A percentile compares a stretch with the other conserved stretches of the same genome.
Conservation (phyloP, 139 green algal species). For the Chlamydomonas sp. region DNA sequence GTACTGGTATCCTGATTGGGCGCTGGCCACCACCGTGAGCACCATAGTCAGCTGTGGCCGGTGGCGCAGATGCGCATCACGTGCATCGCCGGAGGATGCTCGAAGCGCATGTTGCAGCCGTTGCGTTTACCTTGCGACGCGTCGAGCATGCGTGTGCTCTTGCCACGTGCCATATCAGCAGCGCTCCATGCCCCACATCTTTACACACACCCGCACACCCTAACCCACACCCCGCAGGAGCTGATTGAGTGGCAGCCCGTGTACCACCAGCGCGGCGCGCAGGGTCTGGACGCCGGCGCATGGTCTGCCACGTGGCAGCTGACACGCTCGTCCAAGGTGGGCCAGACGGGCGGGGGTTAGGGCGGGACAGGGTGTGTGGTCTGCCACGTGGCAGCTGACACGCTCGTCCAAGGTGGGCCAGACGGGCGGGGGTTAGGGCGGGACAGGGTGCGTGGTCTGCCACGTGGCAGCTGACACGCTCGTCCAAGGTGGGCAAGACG, state of each 20-base stretch:
- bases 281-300: constrained; percentile 58
- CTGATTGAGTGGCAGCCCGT: constrained; percentile 96
- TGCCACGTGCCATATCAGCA: neutral
- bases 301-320: constrained; percentile 83
- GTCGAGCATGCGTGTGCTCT: too few species aligned
- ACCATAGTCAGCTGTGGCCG: too few species aligned
- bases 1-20: neutral
- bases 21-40: too few species aligned
- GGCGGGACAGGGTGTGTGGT: constrained; percentile 58
- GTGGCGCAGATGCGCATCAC: too few species aligned
- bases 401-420: constrained; percentile 64
- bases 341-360: constrained; percentile 49
- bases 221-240: constrained; percentile 59
- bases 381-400: constrained; percentile 68
- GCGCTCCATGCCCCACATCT: neutral
- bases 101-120: too few species aligned
- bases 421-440: neutral
- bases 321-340: constrained; percentile 73
- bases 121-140: too few species aligned
- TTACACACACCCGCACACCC: too few species aligned
- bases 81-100: too few species aligned
- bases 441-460: constrained; percentile 70
- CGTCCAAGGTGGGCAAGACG: constrained; percentile 70
- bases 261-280: constrained; percentile 80
- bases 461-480: constrained; percentile 74